A percentile compares a stretch with the other conserved stretches of the same genome.
phyloP scores from a whole-genome alignment of 2,329 filamentous ascomycete genomes.

The Fusarium sp. region DNA sequence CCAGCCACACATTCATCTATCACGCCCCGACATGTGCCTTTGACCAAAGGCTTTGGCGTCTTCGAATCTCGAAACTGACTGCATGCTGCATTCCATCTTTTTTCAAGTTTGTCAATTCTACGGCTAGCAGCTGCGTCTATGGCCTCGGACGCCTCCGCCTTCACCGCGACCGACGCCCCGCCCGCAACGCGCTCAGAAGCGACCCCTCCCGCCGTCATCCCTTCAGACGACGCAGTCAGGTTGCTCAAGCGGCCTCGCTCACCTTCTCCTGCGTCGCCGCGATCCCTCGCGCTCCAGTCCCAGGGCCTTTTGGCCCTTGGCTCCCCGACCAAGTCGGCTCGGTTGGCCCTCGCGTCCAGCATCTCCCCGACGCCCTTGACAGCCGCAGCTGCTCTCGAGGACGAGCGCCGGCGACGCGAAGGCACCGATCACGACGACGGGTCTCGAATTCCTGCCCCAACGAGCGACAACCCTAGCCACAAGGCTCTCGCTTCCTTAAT shows the following conservation, averaged over 20 bases:
- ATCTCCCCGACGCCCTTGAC: conserved; percentile 59
- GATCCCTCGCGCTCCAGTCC: conserved; percentile 41
- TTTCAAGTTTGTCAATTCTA: conserved; percentile 34
- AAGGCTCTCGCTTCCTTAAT: conserved; percentile 62
- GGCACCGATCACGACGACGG: conserved; percentile 50
- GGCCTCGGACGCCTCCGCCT: conserved; percentile 62
- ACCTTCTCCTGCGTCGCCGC: conserved; percentile 54
- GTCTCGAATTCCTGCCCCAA: conserved; percentile 52
- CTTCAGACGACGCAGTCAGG: conserved; percentile 51
- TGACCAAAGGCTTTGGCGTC: conserved; percentile 41
- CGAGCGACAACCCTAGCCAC: conserved; percentile 63
- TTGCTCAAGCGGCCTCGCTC: conserved; percentile 58
- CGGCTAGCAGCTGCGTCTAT: conserved; percentile 50
- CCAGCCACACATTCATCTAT: conserved; percentile 53
- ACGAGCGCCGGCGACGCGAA: conserved; percentile 59
- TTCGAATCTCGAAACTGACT: conserved; percentile 39
- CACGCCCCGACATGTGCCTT: conserved; percentile 50
- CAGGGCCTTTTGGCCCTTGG: conserved; percentile 50
- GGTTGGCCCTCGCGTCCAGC: conserved; percentile 55
- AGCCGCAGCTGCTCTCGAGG: conserved; percentile 62
- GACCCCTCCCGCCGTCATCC: conserved; percentile 49
- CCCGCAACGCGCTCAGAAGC: conserved; percentile 49
- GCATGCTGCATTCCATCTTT: conserved; percentile 30
- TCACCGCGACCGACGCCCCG: conserved; percentile 62
- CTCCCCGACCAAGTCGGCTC: conserved; percentile 63